Base-by-base conservation (phyloP, 176 grass and related monocot species). In the Carex littledalei region DNA sequence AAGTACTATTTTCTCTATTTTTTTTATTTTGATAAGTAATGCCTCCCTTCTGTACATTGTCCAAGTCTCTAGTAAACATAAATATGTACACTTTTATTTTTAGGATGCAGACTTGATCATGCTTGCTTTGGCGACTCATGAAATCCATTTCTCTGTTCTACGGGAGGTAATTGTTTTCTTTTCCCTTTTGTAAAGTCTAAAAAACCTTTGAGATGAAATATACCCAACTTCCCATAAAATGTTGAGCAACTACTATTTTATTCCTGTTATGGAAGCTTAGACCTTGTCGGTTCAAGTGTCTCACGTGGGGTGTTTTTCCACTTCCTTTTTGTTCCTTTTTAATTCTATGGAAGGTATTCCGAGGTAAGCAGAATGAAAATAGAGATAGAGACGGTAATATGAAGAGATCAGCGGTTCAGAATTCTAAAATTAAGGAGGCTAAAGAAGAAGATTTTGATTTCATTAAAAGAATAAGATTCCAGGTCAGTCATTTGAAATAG, bases 71-170 rank as follows among this genome's bases (percentile, higher is more conserved):
- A 41, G 62, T 79, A 78, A 73, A 14, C 62, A 76, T 76, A 31
- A 85, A 18, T 17, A 75, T 29, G 57, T 54, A 55, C 47, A 32
- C 24, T 41, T 86, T 60, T 39, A 52, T 21, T 90, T 87, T 34
- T 83, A 97, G 92, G 95, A 97, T 85, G 92, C 91, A 0, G 91
- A 98, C 26, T 84, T 94, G 3, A 92, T 94, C 60, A 98, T 98
- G 92, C 92, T 98, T 8, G 89, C 92, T 47, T 84, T 98, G 81
- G 91, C 95, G 65, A 94, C 88, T 55, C 92, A 98, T 5, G 91
- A 98, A 77, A 58, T 94, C 13, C 91, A 93, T 70, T 94, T 94
- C 57, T 93, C 95, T 39, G 90, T 98, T 85, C 26, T 98, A 80
- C 64, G 91, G 47, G 94, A 97, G 89, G 87, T 93, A 52, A 78